These are phyloP conservation scores for Solanum verrucosum DNA, from an alignment of 257 asterid species.

Conservation along the genomic window DNA sequence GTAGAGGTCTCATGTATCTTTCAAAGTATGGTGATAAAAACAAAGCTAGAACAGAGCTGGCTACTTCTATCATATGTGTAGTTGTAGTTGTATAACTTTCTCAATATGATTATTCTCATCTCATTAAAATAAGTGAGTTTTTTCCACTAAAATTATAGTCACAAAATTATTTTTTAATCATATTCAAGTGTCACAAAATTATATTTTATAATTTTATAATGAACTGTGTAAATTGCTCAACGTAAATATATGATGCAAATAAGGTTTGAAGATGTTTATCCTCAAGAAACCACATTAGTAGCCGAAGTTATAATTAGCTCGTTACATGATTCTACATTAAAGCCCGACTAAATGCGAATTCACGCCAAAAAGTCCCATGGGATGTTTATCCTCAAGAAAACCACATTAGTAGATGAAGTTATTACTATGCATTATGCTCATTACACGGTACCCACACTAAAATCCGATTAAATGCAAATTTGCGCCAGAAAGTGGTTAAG, in stretches of 20 bases:
- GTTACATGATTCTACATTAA: too few species aligned
- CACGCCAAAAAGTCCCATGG: too few species aligned
- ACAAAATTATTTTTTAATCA: background rate
- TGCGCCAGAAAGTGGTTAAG: background rate
- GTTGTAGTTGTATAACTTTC: background rate
- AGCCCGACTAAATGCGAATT: too few species aligned
- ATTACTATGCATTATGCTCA: background rate
- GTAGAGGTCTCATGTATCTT: background rate
- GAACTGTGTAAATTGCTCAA: background rate
- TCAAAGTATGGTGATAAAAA: background rate
- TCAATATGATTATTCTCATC: background rate
- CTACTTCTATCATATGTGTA: background rate
- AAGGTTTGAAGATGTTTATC: background rate
- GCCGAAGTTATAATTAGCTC: background rate
- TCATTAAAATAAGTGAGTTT: background rate
- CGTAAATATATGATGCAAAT: background rate
- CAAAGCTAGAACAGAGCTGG: background rate
- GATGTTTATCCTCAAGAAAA: background rate
- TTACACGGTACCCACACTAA: too few species aligned
- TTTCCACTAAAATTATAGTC: background rate
- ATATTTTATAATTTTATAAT: background rate
- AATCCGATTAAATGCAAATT: too few species aligned
- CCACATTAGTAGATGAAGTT: background rate
- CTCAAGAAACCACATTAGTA: background rate
- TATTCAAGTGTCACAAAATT: background rate